Base-by-base conservation (phyloP, 2,329 filamentous ascomycete genomes). In the Aspergillus oerlinghausenensis region DNA sequence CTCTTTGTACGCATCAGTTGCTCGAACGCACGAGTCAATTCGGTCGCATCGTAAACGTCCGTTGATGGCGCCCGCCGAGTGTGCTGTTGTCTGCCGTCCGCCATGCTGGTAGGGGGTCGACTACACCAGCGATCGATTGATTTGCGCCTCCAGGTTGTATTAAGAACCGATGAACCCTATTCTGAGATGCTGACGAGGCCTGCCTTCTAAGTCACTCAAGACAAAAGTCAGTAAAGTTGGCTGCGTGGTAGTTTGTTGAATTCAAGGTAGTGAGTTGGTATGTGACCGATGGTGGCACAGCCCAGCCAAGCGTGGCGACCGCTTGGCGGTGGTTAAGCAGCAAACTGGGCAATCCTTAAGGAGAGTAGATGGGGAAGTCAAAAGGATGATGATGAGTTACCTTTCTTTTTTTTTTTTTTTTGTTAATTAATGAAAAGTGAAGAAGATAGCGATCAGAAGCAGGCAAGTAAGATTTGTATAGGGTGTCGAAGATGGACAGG, bases 1-100 rank as follows among this genome's bases (percentile, higher is more conserved):
- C 92, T 85, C 79, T 90, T 92, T 56, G 89, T 91, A 72, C 90
- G 88, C 69, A 97, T 82, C 59, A 96, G 79, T 62, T 92, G 88
- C 72, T 96, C 90, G 73, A 97, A 97, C 69, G 91, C 88, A 67
- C 88, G 79, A 52, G 89, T 88, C 67, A 97, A 79, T 58, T 92
- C 89, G 67, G 85, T 82, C 26, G 92, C 90, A 86, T 92, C 88
- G 69, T 88, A 87, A 66, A 84, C 69, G 58, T 65, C 56, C 50
- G 60, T 52, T 49, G 58, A 64, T 53, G 65, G 65, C 63, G 62
- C 65, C 63, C 67, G 70, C 54, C 68, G 67, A 57, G 63, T 59
- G 55, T 70, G 67, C 55, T 66, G 68, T 54, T 66, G 64, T 67
- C 64, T 69, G 62, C 70, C 67, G 68, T 73, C 71, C 65, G 70